Evolutionary conservation across 371 early-diverging fungal genomes (phyloP), one percentile per base, ranked within the genome.

Genomic region (Enteropsectra breve): DNA sequence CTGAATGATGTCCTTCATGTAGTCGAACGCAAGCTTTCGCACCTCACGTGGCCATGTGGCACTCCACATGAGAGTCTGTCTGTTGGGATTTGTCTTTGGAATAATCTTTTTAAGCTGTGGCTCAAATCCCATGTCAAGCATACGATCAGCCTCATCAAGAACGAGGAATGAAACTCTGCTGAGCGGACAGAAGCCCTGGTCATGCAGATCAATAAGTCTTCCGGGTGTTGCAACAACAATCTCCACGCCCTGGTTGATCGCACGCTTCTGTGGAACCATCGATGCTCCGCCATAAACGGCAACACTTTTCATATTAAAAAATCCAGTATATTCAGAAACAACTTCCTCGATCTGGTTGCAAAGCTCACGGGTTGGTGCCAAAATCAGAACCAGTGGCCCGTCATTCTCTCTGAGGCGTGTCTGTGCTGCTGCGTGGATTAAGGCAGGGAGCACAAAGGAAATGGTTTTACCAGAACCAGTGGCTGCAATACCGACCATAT

Each of bases 41-140:
- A 97, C 96, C 69, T 90, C 89, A 83, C 88, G 91, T 60, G 97
- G 97, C 97, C 95, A 95, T 4, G 98, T 98, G 4, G 98, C 98
- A 80, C 89, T 89, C 94, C 94, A 96, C 94, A 98, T 94, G 38
- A 98, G 86, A 15, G 94, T 94, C 81, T 98, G 98, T 73, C 94
- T 83, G 69, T 95, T 91, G 53, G 91, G 92, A 23, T 94, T 88
- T 73, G 96, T 93, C 15, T 93, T 91, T 57, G 91, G 90, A 30
- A 96, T 90, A 76, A 97, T 94, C 78, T 89, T 90, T 76, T 92
- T 87, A 71, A 97, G 88, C 82, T 97, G 95, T 49, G 94, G 94
- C 82, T 97, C 96, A 79, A 95, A 96, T 75, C 96, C 96, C 94
- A 94, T 93, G 81, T 95, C 96, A 34, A 97, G 80, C 90, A 99